Evolutionary conservation across 306 rosid genomes (phyloP), one percentile per base, ranked within the genome.

Genomic region (Delonix regia): DNA sequence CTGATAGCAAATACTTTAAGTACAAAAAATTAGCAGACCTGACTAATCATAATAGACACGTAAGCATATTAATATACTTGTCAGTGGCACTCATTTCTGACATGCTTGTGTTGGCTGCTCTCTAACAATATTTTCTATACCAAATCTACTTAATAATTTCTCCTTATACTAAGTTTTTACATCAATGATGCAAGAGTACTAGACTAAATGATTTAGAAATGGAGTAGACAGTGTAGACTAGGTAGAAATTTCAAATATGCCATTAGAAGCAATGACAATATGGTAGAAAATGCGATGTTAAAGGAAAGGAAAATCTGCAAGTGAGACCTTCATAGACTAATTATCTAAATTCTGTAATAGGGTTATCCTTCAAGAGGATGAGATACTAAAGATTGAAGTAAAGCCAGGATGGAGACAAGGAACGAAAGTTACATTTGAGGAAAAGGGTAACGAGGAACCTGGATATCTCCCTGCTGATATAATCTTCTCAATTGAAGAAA

Each of bases 361-460:
- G 77, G 73, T 78, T 41, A 78, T 88, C 1, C 73, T 88, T 72
- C 76, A 83, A 85, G 83, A 88, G 78, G 88, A 88, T 53, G 88
- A 88, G 75, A 24, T 24, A 19, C n/a, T 88, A 69, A 79, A 61
- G 79, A 83, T 90, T 69, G 85, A 83, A 16, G 84, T 90, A 66
- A 84, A 86, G 76, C 89, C 94, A 7, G 94, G 94, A 71, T 90
- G 89, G 90, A 88, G 45, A 78, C 81, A 78, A 74, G 89, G 92
- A 74, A 90, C 89, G 3, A 86, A 81, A 82, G 80, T 88, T 6
- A 74, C 83, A 44, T 86, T 90, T 24, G 90, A 88, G 71, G 90
- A 85, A 21, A 90, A 85, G 64, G 95, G 92, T 3, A 87, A 90
- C n/a, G 92, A 88, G 83, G 85, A 90, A 80, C 95, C 88, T 5